Conservation (phyloP, 768 basidiomycete species). For the Collybiopsis luxurians region DNA sequence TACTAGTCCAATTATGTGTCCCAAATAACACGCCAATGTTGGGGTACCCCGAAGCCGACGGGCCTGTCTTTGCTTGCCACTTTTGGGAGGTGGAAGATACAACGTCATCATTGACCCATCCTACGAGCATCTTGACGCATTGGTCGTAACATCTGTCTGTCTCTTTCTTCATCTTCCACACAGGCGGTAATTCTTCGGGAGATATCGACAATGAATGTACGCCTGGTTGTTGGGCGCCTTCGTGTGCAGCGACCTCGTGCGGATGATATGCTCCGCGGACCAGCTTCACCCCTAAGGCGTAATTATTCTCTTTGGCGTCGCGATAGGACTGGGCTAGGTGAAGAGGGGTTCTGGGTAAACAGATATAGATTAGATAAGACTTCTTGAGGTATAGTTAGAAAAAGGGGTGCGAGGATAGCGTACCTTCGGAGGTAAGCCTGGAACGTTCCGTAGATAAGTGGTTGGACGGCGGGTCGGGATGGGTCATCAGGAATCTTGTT, state of each 20-base stretch:
- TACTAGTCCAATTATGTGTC: slow-evolving; percentile 81
- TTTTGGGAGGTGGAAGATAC: neutral
- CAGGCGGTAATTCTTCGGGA: slow-evolving; percentile 57
- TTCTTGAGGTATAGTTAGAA: neutral
- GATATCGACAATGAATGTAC: slow-evolving; percentile 46
- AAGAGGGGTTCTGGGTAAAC: slow-evolving; percentile 51
- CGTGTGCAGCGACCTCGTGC: slow-evolving; percentile 60
- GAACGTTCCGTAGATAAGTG: slow-evolving; percentile 81
- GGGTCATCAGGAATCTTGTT: slow-evolving; percentile 40
- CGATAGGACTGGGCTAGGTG: slow-evolving; percentile 63
- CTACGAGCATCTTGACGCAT: slow-evolving; percentile 56
- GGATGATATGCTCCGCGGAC: slow-evolving; percentile 92
- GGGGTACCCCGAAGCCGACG: slow-evolving; percentile 3
- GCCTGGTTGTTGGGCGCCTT: slow-evolving; percentile 13
- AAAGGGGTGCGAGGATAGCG: neutral
- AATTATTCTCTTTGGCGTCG: slow-evolving; percentile 64
- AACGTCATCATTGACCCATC: slow-evolving; percentile 53
- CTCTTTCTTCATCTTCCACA: slow-evolving; percentile 64
- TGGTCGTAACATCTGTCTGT: slow-evolving; percentile 75
- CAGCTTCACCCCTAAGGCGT: slow-evolving; percentile 85
- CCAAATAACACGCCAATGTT: slow-evolving; percentile 74
- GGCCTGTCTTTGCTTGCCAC: neutral
- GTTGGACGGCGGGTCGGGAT: slow-evolving; percentile 39
- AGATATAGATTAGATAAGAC: neutral
- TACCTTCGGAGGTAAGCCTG: slow-evolving; percentile 86